Conservation (phyloP, 345 rosid species). For the Lepidium africanum region DNA sequence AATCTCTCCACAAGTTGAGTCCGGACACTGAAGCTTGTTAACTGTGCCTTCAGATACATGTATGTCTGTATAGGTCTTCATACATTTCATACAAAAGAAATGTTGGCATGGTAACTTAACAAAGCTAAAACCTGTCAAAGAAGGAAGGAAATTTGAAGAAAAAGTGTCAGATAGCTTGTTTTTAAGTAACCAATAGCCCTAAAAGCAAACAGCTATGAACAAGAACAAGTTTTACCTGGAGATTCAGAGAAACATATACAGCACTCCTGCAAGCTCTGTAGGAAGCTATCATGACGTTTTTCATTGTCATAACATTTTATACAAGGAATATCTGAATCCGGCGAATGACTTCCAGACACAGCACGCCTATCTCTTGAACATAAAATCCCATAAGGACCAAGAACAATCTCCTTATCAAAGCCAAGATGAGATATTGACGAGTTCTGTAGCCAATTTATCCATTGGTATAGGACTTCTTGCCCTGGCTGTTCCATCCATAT, state of each 20-base stretch:
- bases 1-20: conserved; percentile 48
- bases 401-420: conserved; percentile 42
- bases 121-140: conserved; percentile 52
- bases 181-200: neutral
- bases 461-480: conserved; percentile 66
- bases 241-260: conserved; percentile 65
- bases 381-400: conserved; percentile 60
- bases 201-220: neutral
- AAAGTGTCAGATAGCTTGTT: neutral
- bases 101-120: conserved; percentile 70
- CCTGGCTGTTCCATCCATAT: conserved; percentile 67
- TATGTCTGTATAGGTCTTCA: conserved; percentile 59
- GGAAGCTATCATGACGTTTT: conserved; percentile 54
- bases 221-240: conserved; percentile 35
- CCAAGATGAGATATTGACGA: conserved; percentile 58
- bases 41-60: conserved; percentile 73
- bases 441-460: conserved; percentile 70
- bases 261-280: conserved; percentile 59
- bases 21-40: conserved; percentile 68
- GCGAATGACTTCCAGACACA: conserved; percentile 49
- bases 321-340: conserved; percentile 54
- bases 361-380: conserved; percentile 51
- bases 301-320: conserved; percentile 63
- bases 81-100: conserved; percentile 71
- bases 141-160: neutral